phyloP scores from a whole-genome alignment of 2,329 filamentous ascomycete species.

The Didymella pinodella region DNA sequence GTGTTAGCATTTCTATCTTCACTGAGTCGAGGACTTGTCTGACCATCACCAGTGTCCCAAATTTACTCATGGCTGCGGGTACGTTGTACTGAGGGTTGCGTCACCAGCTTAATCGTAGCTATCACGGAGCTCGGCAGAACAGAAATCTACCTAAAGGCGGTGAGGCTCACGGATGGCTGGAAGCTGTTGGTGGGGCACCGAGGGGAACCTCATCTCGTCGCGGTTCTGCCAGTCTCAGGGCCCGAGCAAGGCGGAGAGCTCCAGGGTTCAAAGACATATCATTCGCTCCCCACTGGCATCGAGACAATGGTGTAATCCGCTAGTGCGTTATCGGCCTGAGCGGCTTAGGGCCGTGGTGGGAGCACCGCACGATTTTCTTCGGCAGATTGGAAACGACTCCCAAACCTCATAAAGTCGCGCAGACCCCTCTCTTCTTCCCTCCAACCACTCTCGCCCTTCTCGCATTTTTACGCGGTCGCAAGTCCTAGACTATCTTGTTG shows the following conservation, averaged over 20 bases:
- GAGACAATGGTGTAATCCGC: slow-evolving; percentile 16
- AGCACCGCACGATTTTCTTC: slow-evolving; percentile 39
- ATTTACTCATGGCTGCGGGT: slow-evolving; percentile 78
- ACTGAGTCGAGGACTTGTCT: not conserved
- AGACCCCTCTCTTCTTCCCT: slow-evolving; percentile 35
- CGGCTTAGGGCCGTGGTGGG: slow-evolving; percentile 20
- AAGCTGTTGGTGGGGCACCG: slow-evolving; percentile 13
- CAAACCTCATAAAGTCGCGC: slow-evolving; percentile 42
- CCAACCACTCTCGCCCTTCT: slow-evolving; percentile 31
- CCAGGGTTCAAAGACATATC: not conserved
- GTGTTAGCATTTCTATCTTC: slow-evolving; percentile 11
- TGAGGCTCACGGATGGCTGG: slow-evolving; percentile 3
- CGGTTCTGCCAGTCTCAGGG: slow-evolving; percentile 21
- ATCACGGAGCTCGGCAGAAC: slow-evolving; percentile 4
- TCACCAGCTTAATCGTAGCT: slow-evolving; percentile 8
- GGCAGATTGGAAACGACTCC: slow-evolving; percentile 34
- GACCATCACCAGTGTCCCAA: slow-evolving; percentile 90
- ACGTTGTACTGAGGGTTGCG: slow-evolving; percentile 9
- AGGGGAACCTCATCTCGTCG: slow-evolving; percentile 20
- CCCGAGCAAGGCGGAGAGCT: slow-evolving; percentile 16
- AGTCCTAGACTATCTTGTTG: slow-evolving; percentile 48
- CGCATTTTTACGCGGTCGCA: slow-evolving; percentile 44
- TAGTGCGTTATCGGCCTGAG: slow-evolving; percentile 15
- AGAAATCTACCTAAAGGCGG: slow-evolving; percentile 5
- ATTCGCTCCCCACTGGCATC: slow-evolving; percentile 32